Percentiles rank a stretch among this genome's conserved stretches.
Conservation (phyloP, 2,329 filamentous ascomycete species). For the Colletotrichum costaricense region DNA sequence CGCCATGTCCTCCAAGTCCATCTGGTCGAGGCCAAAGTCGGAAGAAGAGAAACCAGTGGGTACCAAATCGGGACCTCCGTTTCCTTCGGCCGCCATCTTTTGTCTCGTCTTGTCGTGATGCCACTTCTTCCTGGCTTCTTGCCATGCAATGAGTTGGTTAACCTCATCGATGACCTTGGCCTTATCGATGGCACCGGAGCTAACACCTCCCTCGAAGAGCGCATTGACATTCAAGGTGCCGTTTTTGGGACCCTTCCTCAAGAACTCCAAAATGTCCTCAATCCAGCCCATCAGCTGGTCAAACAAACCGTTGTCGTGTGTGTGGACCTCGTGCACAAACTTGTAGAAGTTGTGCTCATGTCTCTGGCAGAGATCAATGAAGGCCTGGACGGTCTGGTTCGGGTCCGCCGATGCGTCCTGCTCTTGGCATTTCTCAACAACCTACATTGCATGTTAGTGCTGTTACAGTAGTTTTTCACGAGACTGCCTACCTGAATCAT, state of each 20-base stretch:
- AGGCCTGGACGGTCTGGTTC: constrained; percentile 97
- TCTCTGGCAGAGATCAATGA: constrained; percentile 94
- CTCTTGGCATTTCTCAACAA: constrained; percentile 73
- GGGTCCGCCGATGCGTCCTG: constrained; percentile 93
- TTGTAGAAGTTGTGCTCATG: constrained; percentile 99
- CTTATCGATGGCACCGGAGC: constrained; percentile 75
- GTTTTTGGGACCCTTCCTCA: constrained; percentile 85
- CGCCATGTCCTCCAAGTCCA: constrained; percentile 87
- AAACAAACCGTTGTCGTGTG: constrained; percentile 96
- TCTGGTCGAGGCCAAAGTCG: constrained; percentile 91
- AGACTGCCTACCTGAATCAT: constrained; percentile 76
- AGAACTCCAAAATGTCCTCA: constrained; percentile 92
- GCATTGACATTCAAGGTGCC: constrained; percentile 95
- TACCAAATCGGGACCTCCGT: constrained; percentile 56
- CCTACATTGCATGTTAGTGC: constrained; percentile 48
- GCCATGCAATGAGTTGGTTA: constrained; percentile 89
- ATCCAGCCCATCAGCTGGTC: constrained; percentile 98
- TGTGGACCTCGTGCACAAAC: constrained; percentile 97
- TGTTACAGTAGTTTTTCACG: not conserved
- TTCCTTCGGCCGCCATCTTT: constrained; percentile 94
- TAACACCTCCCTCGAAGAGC: constrained; percentile 83
- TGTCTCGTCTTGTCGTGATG: constrained; percentile 97
- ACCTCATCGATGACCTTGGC: constrained; percentile 82
- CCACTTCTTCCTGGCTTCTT: constrained; percentile 96
- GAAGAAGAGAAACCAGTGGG: constrained; percentile 77